phyloP scores from a whole-genome alignment of 2,329 filamentous ascomycete genomes.

The Myriangium duriaei region DNA sequence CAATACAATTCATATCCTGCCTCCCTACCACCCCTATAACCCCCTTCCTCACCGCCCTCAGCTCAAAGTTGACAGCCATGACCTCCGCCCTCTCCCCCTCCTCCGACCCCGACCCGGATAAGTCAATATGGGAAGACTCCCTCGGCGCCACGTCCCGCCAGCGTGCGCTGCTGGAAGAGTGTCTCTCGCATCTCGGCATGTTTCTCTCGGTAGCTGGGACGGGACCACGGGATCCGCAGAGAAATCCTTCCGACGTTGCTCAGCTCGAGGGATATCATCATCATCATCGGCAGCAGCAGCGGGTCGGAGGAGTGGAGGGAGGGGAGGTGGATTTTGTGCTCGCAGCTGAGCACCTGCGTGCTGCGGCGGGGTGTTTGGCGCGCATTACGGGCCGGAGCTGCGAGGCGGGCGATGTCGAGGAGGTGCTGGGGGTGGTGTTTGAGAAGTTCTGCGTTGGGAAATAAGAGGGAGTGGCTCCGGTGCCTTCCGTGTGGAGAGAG shows the following conservation, averaged over 20 bases:
- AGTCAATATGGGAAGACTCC: constrained; percentile 64
- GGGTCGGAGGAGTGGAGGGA: constrained; percentile 14
- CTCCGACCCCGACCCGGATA: constrained; percentile 33
- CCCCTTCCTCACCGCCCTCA: constrained; percentile 53
- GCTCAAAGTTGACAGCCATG: constrained; percentile 55
- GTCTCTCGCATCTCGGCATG: constrained; percentile 55
- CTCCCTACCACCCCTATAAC: constrained; percentile 37
- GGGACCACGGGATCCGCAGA: background rate
- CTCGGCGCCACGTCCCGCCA: constrained; percentile 87
- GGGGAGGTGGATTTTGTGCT: constrained; percentile 68
- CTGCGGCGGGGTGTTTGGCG: constrained; percentile 67
- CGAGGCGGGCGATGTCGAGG: constrained; percentile 83
- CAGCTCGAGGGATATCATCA: too few species aligned
- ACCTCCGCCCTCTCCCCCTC: constrained; percentile 39
- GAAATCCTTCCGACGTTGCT: too few species aligned
- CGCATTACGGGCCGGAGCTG: constrained; percentile 62
- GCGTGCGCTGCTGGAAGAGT: constrained; percentile 63
- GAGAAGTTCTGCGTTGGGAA: constrained; percentile 56
- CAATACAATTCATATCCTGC: constrained; percentile 60
- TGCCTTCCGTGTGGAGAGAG: background rate
- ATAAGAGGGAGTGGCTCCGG: constrained; percentile 13
- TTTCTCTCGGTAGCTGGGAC: constrained; percentile 44
- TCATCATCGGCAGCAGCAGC: too few species aligned
- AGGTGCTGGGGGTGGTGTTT: constrained; percentile 91
- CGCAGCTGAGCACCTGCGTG: constrained; percentile 76